Conservation (phyloP, 306 rosid genomes). For the Herpetospermum pedunculosum region DNA sequence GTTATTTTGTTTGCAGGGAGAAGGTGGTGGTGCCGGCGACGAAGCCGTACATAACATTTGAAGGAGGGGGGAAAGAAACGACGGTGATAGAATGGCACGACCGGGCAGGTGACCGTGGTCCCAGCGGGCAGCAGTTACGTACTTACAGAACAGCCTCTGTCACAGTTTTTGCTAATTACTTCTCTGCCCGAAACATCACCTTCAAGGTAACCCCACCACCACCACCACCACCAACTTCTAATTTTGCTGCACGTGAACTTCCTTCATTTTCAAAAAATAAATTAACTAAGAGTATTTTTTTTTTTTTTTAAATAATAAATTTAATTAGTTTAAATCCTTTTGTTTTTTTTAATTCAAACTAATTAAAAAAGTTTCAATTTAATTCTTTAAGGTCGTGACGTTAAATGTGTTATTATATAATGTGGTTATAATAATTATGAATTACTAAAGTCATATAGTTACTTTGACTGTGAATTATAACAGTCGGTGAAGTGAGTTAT, state of each 20-base stretch:
- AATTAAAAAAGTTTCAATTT: no score
- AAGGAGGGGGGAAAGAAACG: constrained; percentile 62
- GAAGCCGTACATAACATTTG: constrained; percentile 72
- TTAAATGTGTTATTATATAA: no score
- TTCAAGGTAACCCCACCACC: constrained; percentile 40
- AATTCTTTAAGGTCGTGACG: no score
- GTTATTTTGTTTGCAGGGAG: no score
- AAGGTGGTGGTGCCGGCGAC: constrained; percentile 75
- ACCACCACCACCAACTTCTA: background rate
- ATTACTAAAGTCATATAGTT: no score
- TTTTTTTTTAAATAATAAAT: no score
- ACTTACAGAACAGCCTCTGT: constrained; percentile 91
- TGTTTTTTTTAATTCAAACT: no score
- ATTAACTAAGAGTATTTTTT: no score
- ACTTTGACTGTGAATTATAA: no score
- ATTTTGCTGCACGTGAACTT: background rate
- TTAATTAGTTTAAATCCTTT: no score
- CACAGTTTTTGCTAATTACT: constrained; percentile 55
- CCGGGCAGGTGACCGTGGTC: constrained; percentile 73
- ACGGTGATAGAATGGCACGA: constrained; percentile 95
- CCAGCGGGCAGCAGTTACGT: constrained; percentile 72
- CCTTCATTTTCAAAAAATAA: background rate
- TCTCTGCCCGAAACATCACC: constrained; percentile 77
- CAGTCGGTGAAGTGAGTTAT: no score
- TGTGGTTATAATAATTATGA: no score